Evolutionary conservation across 2,329 filamentous ascomycete genomes (phyloP).

Genomic region (Aureobasidium sp.): DNA sequence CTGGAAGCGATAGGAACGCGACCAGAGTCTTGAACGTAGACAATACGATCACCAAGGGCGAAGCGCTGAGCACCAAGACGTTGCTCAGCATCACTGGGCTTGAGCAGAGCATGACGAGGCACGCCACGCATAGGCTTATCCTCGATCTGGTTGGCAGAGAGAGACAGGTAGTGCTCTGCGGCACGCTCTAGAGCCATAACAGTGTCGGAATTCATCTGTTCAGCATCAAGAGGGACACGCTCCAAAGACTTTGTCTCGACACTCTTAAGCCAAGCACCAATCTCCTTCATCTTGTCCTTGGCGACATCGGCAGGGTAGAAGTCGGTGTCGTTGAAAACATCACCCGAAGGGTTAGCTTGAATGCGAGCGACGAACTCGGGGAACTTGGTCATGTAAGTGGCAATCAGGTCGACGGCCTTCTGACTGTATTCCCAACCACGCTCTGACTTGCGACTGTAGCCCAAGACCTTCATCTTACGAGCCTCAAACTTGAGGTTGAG

Average conservation of each 20-base stretch:
- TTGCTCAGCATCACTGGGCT: constrained; percentile 93
- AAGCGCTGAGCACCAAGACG: constrained; percentile 81
- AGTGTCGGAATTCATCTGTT: constrained; percentile 87
- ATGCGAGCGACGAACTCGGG: constrained; percentile 92
- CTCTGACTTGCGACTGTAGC: constrained; percentile 80
- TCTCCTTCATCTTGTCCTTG: constrained; percentile 80
- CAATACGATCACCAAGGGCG: constrained; percentile 77
- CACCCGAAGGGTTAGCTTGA: constrained; percentile 75
- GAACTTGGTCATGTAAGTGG: constrained; percentile 87
- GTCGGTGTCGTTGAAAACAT: constrained; percentile 75
- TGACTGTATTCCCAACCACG: constrained; percentile 94
- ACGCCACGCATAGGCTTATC: constrained; percentile 70
- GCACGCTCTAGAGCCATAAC: constrained; percentile 73
- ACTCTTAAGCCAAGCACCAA: constrained; percentile 85
- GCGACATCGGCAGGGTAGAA: constrained; percentile 73
- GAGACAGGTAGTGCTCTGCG: constrained; percentile 57
- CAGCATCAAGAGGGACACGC: constrained; percentile 89
- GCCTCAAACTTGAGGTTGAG: constrained; percentile 96
- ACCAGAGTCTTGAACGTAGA: constrained; percentile 87
- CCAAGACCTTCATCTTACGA: constrained; percentile 90
- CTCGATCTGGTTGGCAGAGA: constrained; percentile 45
- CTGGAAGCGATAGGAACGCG: constrained; percentile 89
- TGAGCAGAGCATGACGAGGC: constrained; percentile 79
- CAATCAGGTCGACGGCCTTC: constrained; percentile 71
- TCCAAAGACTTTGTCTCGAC: constrained; percentile 90